Conservation (phyloP, 352 stramenopile species). For the Globisporangium nodosum region DNA sequence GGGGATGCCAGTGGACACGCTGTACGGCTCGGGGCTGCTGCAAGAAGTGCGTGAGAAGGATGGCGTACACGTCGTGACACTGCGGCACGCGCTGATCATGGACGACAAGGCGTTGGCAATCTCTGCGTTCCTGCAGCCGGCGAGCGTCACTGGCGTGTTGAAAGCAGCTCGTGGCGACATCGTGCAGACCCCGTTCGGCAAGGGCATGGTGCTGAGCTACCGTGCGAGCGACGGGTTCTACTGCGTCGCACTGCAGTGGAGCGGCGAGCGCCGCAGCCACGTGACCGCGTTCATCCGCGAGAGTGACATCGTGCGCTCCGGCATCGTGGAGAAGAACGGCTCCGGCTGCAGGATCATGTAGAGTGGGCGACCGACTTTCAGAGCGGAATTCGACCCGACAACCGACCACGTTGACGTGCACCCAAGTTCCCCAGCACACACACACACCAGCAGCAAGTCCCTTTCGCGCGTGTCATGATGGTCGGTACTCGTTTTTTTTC, state of each 20-base stretch:
- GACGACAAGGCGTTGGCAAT: conserved; percentile 25
- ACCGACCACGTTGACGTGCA: no score
- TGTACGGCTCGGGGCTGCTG: conserved; percentile 63
- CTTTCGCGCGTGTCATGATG: no score
- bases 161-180: conserved; percentile 71
- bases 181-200: conserved; percentile 74
- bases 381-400: no score
- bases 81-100: conserved; percentile 45
- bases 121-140: conserved; percentile 56
- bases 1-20: conserved; percentile 57
- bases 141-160: conserved; percentile 43
- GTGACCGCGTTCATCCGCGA: conserved; percentile 58
- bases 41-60: conserved; percentile 51
- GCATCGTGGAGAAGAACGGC: conserved; percentile 49
- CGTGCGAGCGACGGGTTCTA: conserved; percentile 58
- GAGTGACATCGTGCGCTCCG: conserved; percentile 45
- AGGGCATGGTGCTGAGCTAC: conserved; percentile 65
- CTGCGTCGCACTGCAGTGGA: conserved; percentile 63
- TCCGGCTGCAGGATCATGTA: conserved; percentile 73
- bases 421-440: no score
- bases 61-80: conserved; percentile 62
- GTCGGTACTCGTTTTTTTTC: no score
- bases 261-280: conserved; percentile 41
- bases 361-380: background rate
- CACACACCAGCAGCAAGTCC: no score